Percentiles rank a stretch among this genome's conserved stretches.
Evolutionary conservation across 2,329 filamentous ascomycete species (phyloP).

Genomic region (Pseudogymnoascus sp.): DNA sequence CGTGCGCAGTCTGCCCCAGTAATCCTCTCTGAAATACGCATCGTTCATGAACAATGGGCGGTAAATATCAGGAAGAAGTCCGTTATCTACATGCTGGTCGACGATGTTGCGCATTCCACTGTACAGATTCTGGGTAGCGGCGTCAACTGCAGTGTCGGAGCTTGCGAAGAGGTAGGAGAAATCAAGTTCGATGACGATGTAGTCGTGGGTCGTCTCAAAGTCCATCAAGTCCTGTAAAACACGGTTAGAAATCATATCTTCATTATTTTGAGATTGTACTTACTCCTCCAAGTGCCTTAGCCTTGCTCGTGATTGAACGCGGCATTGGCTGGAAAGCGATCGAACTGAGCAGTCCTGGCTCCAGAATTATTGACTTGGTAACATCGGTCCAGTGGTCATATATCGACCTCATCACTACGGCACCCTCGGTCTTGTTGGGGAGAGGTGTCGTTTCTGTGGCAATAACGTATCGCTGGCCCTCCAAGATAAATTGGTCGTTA

Average conservation of each 20-base stretch:
- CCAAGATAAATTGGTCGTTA: constrained; percentile 2
- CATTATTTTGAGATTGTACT: not conserved
- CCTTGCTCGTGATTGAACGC: constrained; percentile 18
- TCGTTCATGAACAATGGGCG: constrained; percentile 30
- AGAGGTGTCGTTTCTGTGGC: constrained; percentile 10
- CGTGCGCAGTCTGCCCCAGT: constrained; percentile 12
- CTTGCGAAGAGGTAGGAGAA: constrained; percentile 15
- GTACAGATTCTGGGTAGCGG: not conserved
- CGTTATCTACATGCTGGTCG: constrained; percentile 1
- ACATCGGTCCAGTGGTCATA: constrained; percentile 6
- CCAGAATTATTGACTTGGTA: constrained; percentile 19
- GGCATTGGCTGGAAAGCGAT: constrained; percentile 29
- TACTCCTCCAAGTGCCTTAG: constrained; percentile 13
- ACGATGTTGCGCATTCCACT: constrained; percentile 4
- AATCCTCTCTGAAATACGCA: constrained; percentile 18
- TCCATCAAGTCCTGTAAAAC: constrained; percentile 19
- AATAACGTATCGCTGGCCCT: constrained; percentile 11
- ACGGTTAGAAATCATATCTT: not conserved
- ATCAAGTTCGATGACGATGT: constrained; percentile 27
- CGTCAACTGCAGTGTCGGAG: constrained; percentile 3
- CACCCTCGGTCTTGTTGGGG: constrained; percentile 1
- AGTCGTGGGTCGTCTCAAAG: constrained; percentile 20
- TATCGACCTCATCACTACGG: constrained; percentile 7
- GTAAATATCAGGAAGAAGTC: constrained; percentile 15
- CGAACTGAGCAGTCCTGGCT: constrained; percentile 17